Evolutionary conservation across 1,284 basidiomycete species (phyloP).

Genomic region (Pseudozyma hubeiensis): DNA sequence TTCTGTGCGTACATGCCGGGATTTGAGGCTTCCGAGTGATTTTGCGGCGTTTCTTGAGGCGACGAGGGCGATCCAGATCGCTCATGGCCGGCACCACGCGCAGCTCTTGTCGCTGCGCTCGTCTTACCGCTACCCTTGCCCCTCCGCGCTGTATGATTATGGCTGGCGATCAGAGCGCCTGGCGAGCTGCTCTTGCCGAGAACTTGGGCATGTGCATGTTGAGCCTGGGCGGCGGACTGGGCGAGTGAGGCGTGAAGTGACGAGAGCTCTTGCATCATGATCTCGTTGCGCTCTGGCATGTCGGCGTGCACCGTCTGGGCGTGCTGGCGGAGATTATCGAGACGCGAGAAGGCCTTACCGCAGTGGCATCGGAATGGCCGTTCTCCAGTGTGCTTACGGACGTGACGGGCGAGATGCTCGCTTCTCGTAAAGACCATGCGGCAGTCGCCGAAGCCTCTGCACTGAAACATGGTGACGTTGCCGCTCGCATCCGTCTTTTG

Average conservation of each 20-base stretch:
- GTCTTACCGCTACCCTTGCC: slow-evolving; percentile 40
- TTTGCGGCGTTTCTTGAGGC: slow-evolving; percentile 1
- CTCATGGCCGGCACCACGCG: slow-evolving; percentile 17
- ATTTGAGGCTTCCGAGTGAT: neutral
- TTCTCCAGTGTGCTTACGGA: slow-evolving; percentile 96
- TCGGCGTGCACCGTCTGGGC: slow-evolving; percentile 95
- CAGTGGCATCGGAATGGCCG: slow-evolving; percentile 93
- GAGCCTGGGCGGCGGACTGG: slow-evolving; percentile 64
- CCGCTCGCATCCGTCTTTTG: slow-evolving; percentile 43
- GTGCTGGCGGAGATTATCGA: slow-evolving; percentile 96
- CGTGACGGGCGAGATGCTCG: slow-evolving; percentile 94
- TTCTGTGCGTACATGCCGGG: slow-evolving; percentile 16
- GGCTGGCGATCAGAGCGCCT: slow-evolving; percentile 38
- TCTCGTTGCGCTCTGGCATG: slow-evolving; percentile 83
- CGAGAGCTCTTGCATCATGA: slow-evolving; percentile 89
- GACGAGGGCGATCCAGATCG: slow-evolving; percentile 17
- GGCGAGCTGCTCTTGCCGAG: slow-evolving; percentile 54
- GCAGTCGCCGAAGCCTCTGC: slow-evolving; percentile 92
- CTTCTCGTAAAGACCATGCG: slow-evolving; percentile 94
- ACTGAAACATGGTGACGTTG: slow-evolving; percentile 90
- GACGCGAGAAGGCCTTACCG: slow-evolving; percentile 90
- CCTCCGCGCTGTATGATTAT: slow-evolving; percentile 44
- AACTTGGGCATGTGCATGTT: slow-evolving; percentile 60
- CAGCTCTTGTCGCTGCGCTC: slow-evolving; percentile 25
- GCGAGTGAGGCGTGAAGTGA: slow-evolving; percentile 83